Percentiles rank a stretch among this genome's conserved stretches.
Evolutionary conservation across 768 basidiomycete genomes (phyloP).

Genomic region (Boletus fagicola): DNA sequence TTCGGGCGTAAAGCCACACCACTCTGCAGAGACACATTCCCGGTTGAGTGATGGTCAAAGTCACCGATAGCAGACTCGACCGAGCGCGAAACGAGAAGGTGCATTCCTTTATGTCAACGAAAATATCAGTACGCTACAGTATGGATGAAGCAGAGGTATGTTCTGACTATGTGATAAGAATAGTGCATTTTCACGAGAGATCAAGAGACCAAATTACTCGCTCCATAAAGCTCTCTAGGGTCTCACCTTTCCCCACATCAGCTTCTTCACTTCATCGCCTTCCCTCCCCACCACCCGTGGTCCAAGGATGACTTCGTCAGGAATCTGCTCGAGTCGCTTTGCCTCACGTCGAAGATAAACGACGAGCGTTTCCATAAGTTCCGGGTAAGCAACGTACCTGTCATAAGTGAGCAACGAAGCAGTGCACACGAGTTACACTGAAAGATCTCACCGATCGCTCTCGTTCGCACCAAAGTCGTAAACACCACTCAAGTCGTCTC

Average conservation of each 20-base stretch:
- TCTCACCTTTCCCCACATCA: slow-evolving; percentile 31
- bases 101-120: background rate
- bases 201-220: background rate
- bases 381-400: slow-evolving; percentile 71
- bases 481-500: slow-evolving; percentile 69
- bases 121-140: slow-evolving; percentile 1
- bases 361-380: slow-evolving; percentile 69
- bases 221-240: slow-evolving; percentile 9
- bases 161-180: slow-evolving; percentile 2
- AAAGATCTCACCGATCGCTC: slow-evolving; percentile 31
- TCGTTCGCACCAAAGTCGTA: slow-evolving; percentile 63
- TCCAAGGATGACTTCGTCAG: slow-evolving; percentile 41
- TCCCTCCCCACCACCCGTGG: slow-evolving; percentile 33
- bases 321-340: slow-evolving; percentile 56
- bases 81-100: background rate
- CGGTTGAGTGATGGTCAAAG: background rate
- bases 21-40: background rate
- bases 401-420: slow-evolving; percentile 27
- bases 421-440: background rate
- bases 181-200: background rate
- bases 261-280: slow-evolving; percentile 29
- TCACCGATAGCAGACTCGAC: background rate
- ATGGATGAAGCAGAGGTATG: slow-evolving; percentile 1
- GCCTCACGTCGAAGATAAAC: slow-evolving; percentile 72
- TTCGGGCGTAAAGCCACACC: background rate